Percentiles rank a stretch among this genome's conserved stretches.
Conservation (phyloP, 164 flowering plant genomes). For the Platanus orientalis region DNA sequence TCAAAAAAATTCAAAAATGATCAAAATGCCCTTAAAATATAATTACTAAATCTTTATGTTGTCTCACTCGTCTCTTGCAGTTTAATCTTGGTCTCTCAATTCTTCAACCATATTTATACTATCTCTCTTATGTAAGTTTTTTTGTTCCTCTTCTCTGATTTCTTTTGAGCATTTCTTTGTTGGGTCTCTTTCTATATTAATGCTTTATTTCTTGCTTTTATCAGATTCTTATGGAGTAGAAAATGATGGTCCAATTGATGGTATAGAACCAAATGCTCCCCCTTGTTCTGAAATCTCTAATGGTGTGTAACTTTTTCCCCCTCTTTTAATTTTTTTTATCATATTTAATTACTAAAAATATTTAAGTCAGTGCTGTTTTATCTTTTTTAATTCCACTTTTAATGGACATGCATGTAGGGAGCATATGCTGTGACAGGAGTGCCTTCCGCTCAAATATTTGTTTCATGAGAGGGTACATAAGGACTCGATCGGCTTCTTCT, state of each 20-base stretch:
- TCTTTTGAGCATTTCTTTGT: slow-evolving; percentile 4
- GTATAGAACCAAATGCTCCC: slow-evolving; percentile 17
- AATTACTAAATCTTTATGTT: too few relatives aligned
- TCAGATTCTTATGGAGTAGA: slow-evolving; percentile 45
- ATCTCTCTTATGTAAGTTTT: slow-evolving; percentile 41
- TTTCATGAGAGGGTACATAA: slow-evolving; percentile 85
- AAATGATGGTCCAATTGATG: too few relatives aligned
- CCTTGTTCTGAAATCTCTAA: slow-evolving; percentile 47
- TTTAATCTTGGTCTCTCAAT: slow-evolving; percentile 41
- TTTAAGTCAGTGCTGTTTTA: not conserved
- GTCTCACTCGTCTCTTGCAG: slow-evolving; percentile 50
- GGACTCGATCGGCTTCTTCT: slow-evolving; percentile 60
- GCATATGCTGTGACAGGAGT: slow-evolving; percentile 80
- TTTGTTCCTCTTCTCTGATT: not conserved
- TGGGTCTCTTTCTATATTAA: slow-evolving; percentile 3
- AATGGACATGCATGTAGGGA: slow-evolving; percentile 33
- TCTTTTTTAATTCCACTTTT: not conserved
- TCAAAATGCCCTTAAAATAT: too few relatives aligned
- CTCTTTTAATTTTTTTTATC: not conserved
- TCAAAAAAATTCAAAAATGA: too few relatives aligned
- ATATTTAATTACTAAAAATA: not conserved
- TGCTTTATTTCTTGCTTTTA: not conserved
- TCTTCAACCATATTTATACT: slow-evolving; percentile 26
- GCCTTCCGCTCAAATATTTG: slow-evolving; percentile 65
- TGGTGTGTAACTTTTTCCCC: slow-evolving; percentile 29